Base-by-base conservation (phyloP, 2,329 filamentous ascomycete species). In the Fusarium sp. region DNA sequence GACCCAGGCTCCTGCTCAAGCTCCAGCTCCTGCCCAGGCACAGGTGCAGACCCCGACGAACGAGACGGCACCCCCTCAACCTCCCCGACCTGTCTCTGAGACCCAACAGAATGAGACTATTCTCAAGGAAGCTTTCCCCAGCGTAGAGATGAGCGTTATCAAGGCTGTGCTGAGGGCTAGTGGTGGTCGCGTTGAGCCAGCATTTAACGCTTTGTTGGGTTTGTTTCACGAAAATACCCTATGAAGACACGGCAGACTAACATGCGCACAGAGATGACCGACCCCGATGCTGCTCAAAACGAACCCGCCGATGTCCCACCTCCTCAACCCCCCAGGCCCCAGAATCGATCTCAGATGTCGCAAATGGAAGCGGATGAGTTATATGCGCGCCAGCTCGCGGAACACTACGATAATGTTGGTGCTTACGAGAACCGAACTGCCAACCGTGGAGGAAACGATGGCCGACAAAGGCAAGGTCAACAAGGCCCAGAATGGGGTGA, bases 171-270 rank as follows among this genome's bases (percentile, higher is more conserved):
- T 99, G 70, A 86, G 88, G 25, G 96, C 96, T 16, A 98, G 96
- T 79, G 87, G 90, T 62, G 95, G 94, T 64, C 90, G 91, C 76
- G 90, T 98, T 49, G 96, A 99, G 80, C 92, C 94, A 32, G 95
- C 96, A 16, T 99, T 99, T 83, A 96, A 98, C 82, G 96, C 96
- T 37, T 86, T 99, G 45, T 86, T 99, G 46, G 92, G 93, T 93
- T 85, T 67, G 76, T 20, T 45, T 32, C 32, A 40, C 20, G 16
- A 13, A 24, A 12, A n/a, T 25, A 29, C 16, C 10, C 9, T 5
- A 20, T 7, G 25, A 30, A 18, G n/a, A n/a, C 14, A 58, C 9
- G 18, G 16, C 3, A 34, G 45, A 51, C 68, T 75, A 60, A 77
- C 27, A 30, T 37, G 37, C 22, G 34, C 32, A 56, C 66, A 92